Evolutionary conservation across 108 stramenopile species (phyloP).

Genomic region (Skeletonema menzelii): DNA sequence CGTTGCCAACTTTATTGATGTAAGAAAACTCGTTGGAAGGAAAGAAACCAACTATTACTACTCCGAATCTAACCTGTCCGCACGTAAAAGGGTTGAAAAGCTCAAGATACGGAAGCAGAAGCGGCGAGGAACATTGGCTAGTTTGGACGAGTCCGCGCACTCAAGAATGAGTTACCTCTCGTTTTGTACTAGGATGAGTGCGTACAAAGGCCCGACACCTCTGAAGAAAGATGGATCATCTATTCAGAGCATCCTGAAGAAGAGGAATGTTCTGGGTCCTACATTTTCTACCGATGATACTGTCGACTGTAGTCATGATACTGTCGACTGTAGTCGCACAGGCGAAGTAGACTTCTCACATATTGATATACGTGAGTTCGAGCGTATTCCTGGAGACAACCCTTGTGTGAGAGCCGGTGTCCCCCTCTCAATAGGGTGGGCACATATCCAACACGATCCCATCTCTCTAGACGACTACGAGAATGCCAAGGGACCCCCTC

Average conservation of each 20-base stretch:
- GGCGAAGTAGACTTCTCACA: constrained; percentile 15
- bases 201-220: constrained; percentile 33
- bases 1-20: constrained; percentile 29
- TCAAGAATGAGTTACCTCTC: constrained; percentile 6
- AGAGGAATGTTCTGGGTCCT: neutral
- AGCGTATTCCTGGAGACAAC: constrained; percentile 49
- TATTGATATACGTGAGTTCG: constrained; percentile 44
- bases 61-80: constrained; percentile 19
- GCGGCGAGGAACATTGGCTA: neutral
- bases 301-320: no score
- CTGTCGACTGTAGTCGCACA: neutral
- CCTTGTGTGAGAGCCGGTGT: constrained; percentile 44
- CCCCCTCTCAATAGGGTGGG: constrained; percentile 48
- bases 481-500: constrained; percentile 34
- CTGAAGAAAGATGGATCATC: constrained; percentile 13
- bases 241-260: constrained; percentile 24
- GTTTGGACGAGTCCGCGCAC: constrained; percentile 28
- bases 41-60: constrained; percentile 22
- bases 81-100: constrained; percentile 25
- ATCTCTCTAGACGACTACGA: constrained; percentile 37
- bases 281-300: neutral
- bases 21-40: constrained; percentile 21
- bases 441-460: constrained; percentile 21
- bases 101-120: constrained; percentile 10
- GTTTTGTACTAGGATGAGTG: constrained; percentile 3